These are phyloP conservation scores for Babjeviella inositovora DNA, from an alignment of 805 yeast species.

Conservation along the genomic window DNA sequence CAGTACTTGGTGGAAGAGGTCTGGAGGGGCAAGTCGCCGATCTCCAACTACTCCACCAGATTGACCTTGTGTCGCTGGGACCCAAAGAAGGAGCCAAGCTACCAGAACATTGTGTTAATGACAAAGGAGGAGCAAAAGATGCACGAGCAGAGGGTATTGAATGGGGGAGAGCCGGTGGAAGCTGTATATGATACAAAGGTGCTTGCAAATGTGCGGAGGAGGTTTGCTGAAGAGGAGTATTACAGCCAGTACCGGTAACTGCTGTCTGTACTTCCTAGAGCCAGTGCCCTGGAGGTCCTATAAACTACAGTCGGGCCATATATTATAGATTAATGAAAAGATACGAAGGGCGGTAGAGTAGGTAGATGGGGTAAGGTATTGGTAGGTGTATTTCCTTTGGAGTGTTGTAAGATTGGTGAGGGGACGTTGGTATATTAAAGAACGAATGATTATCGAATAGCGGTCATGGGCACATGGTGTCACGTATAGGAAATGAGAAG, in stretches of 20 bases:
- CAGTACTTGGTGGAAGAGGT: slow-evolving; percentile 83
- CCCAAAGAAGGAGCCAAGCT: slow-evolving; percentile 40
- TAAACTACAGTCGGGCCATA: too few relatives aligned
- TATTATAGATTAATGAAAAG: too few relatives aligned
- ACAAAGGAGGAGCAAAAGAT: slow-evolving; percentile 72
- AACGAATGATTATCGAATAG: too few relatives aligned
- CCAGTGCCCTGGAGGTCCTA: too few relatives aligned
- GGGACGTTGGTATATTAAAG: too few relatives aligned
- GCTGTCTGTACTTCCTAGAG: too few relatives aligned
- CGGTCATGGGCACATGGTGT: too few relatives aligned
- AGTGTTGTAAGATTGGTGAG: too few relatives aligned
- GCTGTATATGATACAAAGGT: slow-evolving; percentile 53
- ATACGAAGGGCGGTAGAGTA: too few relatives aligned
- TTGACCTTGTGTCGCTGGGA: slow-evolving; percentile 80
- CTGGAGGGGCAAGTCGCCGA: slow-evolving; percentile 81
- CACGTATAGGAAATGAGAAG: too few relatives aligned
- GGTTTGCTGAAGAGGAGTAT: slow-evolving; percentile 64
- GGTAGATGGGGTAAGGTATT: too few relatives aligned
- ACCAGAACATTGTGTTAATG: slow-evolving; percentile 75
- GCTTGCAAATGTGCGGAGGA: slow-evolving; percentile 33
- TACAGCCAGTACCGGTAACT: slow-evolving; percentile 53
- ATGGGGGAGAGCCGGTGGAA: slow-evolving; percentile 43
- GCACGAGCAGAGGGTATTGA: slow-evolving; percentile 67
- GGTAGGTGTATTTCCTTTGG: too few relatives aligned
- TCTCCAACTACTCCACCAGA: slow-evolving; percentile 69